Percentiles rank a stretch among this genome's conserved stretches.
Conservation (phyloP, 805 yeast genomes). For the Kluyveromyces aestuarii region DNA sequence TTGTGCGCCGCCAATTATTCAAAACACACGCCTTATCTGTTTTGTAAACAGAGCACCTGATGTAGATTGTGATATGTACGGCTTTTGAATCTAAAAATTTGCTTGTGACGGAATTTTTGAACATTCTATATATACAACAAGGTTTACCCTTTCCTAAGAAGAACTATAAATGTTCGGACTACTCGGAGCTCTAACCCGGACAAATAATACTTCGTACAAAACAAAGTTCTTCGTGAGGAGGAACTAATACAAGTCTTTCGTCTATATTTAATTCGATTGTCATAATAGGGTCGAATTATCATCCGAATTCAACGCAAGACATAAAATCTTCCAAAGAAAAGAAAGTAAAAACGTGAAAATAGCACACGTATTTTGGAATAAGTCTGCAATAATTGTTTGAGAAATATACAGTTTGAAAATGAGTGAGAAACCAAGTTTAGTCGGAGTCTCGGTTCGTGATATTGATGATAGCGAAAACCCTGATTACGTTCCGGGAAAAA, state of each 20-base stretch:
- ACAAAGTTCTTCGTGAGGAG: neutral
- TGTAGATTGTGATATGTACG: neutral
- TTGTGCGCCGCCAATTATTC: too few relatives aligned
- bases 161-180: too few relatives aligned
- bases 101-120: neutral
- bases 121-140: neutral
- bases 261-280: too few relatives aligned
- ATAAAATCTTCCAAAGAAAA: neutral
- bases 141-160: neutral
- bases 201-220: neutral
- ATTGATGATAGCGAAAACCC: slow-evolving; percentile 17
- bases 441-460: slow-evolving; percentile 23
- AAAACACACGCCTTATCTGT: neutral
- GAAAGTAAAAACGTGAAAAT: neutral
- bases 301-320: neutral
- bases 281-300: neutral
- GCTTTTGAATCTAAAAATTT: neutral
- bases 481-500: slow-evolving; percentile 12
- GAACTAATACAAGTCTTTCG: neutral
- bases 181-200: neutral
- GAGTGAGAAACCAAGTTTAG: slow-evolving; percentile 13
- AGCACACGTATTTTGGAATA: too few relatives aligned
- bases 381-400: neutral
- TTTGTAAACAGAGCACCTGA: neutral
- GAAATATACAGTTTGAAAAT: neutral